These are phyloP conservation scores for Cylindrodendrum hubeiense DNA, from an alignment of 2,329 filamentous ascomycete species.

Conservation along the genomic window DNA sequence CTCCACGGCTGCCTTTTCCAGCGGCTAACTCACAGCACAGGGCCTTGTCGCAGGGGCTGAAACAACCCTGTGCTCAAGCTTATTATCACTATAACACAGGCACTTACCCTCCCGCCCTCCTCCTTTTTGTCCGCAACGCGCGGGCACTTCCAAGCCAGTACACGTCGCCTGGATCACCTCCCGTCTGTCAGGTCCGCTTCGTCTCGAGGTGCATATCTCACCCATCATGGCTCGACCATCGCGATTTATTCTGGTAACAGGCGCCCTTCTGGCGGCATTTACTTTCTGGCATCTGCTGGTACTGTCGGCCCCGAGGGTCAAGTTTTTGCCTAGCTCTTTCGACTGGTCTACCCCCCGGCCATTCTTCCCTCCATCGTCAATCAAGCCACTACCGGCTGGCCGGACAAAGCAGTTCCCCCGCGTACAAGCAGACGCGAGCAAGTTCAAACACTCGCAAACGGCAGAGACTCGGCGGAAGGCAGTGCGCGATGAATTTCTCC, in stretches of 20 bases:
- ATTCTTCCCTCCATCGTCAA: conserved; percentile 46
- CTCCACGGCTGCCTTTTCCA: neutral
- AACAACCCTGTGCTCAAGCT: neutral
- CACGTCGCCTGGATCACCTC: conserved; percentile 1
- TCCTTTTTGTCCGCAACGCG: too few relatives aligned
- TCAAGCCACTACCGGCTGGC: conserved; percentile 48
- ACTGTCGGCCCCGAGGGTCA: conserved; percentile 18
- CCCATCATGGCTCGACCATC: conserved; percentile 14
- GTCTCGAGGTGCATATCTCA: neutral
- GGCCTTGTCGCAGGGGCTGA: neutral
- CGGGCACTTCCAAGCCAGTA: too few relatives aligned
- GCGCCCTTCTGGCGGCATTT: conserved; percentile 27
- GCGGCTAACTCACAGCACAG: neutral
- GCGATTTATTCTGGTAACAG: conserved; percentile 15
- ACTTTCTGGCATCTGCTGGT: conserved; percentile 38
- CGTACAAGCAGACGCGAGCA: conserved; percentile 46
- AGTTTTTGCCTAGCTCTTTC: conserved; percentile 43
- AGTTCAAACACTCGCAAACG: conserved; percentile 34
- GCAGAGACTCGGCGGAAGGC: conserved; percentile 50
- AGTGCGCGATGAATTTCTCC: conserved; percentile 56
- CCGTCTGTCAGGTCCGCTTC: neutral
- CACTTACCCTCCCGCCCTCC: too few relatives aligned
- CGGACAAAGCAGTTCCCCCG: conserved; percentile 41
- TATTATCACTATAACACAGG: too few relatives aligned
- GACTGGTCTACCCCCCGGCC: conserved; percentile 47